Percentiles rank a stretch among this genome's conserved stretches.
Evolutionary conservation across 2,329 filamentous ascomycete species (phyloP).

Genomic region (Fusarium incarnatum): DNA sequence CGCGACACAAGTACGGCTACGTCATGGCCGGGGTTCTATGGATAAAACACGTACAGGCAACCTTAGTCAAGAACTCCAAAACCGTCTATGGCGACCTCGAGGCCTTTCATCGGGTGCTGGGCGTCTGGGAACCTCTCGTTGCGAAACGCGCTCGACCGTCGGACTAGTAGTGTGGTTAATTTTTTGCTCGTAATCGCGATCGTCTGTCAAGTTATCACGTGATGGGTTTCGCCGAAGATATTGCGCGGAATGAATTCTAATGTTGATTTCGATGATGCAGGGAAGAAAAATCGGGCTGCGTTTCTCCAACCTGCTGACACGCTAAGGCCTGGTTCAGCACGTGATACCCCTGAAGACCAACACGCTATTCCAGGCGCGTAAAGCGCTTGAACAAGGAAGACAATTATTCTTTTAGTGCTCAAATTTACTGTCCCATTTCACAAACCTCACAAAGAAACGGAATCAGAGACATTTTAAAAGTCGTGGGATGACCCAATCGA

Average conservation of each 20-base stretch:
- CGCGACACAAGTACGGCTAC: conserved; percentile 40
- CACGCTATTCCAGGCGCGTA: conserved; percentile 25
- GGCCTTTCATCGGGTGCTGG: conserved; percentile 48
- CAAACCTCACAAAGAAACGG: neutral
- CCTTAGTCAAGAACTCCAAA: conserved; percentile 47
- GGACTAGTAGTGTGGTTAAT: conserved; percentile 41
- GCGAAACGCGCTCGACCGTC: conserved; percentile 39
- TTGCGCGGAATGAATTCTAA: conserved; percentile 31
- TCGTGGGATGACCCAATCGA: neutral
- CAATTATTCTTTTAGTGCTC: neutral
- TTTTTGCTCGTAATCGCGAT: conserved; percentile 43
- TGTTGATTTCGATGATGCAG: conserved; percentile 47
- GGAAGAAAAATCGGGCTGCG: conserved; percentile 46
- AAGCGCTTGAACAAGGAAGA: conserved; percentile 3
- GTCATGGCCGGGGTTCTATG: conserved; percentile 44
- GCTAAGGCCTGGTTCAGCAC: conserved; percentile 45
- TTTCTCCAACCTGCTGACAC: conserved; percentile 26
- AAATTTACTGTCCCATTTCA: neutral
- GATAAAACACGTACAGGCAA: conserved; percentile 50
- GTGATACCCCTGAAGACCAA: conserved; percentile 47
- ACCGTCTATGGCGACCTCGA: conserved; percentile 43
- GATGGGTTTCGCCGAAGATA: conserved; percentile 39
- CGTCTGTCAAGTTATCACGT: conserved; percentile 50
- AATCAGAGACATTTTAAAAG: neutral
- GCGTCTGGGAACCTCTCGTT: conserved; percentile 38